A percentile compares a stretch with the other conserved stretches of the same genome.
These are phyloP conservation scores for Cupressus sempervirens DNA, from an alignment of 75 land plant genomes.

Conservation along the genomic window DNA sequence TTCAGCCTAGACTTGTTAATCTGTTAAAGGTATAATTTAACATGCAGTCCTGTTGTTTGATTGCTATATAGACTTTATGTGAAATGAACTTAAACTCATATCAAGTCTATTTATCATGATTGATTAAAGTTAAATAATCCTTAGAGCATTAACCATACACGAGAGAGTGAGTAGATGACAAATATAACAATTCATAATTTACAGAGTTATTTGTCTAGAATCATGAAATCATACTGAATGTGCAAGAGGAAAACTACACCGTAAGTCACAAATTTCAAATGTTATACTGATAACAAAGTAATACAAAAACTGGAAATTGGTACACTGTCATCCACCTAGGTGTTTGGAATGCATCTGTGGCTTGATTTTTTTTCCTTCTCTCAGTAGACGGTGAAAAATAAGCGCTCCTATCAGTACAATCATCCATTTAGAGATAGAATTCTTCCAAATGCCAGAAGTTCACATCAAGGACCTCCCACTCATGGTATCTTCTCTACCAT, in stretches of 20 bases:
- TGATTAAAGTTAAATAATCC: not conserved
- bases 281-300: not conserved
- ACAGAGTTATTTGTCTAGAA: not conserved
- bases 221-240: not conserved
- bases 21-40: conserved; percentile 44
- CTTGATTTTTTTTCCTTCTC: not conserved
- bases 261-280: not conserved
- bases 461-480: not conserved
- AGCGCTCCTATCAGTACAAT: not conserved
- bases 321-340: not conserved
- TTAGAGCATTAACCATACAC: not conserved
- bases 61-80: not conserved
- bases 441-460: not conserved
- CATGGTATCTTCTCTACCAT: not conserved
- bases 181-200: not conserved
- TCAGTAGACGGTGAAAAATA: not conserved
- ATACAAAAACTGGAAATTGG: not conserved
- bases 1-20: conserved; percentile 45
- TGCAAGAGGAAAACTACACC: not conserved
- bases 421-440: not conserved
- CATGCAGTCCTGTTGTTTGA: not conserved
- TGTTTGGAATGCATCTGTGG: not conserved
- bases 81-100: not conserved
- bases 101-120: not conserved
- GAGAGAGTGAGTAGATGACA: not conserved